A percentile compares a stretch with the other conserved stretches of the same genome.
These are phyloP conservation scores for Sungouiozyma ichnusensis DNA, from an alignment of 805 yeast genomes.

Conservation along the genomic window DNA sequence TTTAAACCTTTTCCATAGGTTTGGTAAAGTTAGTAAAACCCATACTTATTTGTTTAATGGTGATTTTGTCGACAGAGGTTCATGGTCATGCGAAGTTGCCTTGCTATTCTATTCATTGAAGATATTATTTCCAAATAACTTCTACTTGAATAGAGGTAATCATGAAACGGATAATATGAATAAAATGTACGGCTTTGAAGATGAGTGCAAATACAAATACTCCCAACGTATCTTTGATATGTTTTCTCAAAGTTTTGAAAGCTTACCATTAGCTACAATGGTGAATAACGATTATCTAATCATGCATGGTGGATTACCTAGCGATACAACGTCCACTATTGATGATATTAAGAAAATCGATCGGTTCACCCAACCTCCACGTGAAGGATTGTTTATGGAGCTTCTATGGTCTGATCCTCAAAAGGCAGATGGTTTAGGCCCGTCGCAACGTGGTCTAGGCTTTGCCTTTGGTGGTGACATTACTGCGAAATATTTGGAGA, in stretches of 20 bases:
- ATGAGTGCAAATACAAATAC: slow-evolving; percentile 88
- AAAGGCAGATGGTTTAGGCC: slow-evolving; percentile 60
- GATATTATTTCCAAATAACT: slow-evolving; percentile 55
- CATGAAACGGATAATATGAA: slow-evolving; percentile 97
- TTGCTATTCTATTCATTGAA: slow-evolving; percentile 67
- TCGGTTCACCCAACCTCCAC: slow-evolving; percentile 78
- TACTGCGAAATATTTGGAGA: slow-evolving; percentile 64
- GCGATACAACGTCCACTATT: slow-evolving; percentile 59
- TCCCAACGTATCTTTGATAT: slow-evolving; percentile 68
- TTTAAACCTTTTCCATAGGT: slow-evolving; percentile 61
- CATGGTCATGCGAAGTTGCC: slow-evolving; percentile 97
- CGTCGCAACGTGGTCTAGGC: slow-evolving; percentile 91
- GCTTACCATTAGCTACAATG: slow-evolving; percentile 76
- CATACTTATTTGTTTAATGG: slow-evolving; percentile 89
- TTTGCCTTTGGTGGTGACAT: slow-evolving; percentile 95
- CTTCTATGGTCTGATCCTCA: slow-evolving; percentile 97
- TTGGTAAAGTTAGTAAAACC: slow-evolving; percentile 51
- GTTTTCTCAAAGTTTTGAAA: slow-evolving; percentile 77
- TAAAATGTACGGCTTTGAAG: slow-evolving; percentile 91
- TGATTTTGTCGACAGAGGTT: slow-evolving; percentile 95
- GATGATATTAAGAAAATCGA: slow-evolving; percentile 65
- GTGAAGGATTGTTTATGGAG: slow-evolving; percentile 92
- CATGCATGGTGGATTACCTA: slow-evolving; percentile 93
- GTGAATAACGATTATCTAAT: slow-evolving; percentile 72
- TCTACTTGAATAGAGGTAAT: slow-evolving; percentile 85